A percentile compares a stretch with the other conserved stretches of the same genome.
These are phyloP conservation scores for Zygnema cylindricum DNA, from an alignment of 139 green algal species.

Conservation along the genomic window DNA sequence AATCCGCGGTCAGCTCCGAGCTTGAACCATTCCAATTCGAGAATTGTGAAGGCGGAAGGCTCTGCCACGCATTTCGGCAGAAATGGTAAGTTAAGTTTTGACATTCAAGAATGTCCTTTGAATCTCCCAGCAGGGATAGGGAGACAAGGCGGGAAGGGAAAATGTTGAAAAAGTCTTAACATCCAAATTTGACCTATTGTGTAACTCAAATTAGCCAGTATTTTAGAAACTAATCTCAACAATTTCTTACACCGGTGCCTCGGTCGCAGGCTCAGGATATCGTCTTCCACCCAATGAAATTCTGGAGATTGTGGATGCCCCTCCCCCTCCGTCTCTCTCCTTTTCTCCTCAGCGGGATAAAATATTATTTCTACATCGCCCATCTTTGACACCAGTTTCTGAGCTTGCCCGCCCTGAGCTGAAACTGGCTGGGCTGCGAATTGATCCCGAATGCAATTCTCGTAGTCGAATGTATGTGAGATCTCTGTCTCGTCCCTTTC, in stretches of 20 bases:
- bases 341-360: constrained; percentile 87
- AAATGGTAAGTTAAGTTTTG: not conserved
- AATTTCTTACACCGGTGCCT: not conserved
- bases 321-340: constrained; percentile 79
- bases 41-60: not conserved
- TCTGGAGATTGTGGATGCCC: constrained; percentile 85
- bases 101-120: not conserved
- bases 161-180: not conserved
- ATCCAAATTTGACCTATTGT: not conserved
- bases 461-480: constrained; percentile 76
- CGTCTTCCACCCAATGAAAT: constrained; percentile 83
- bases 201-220: not conserved
- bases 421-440: constrained; percentile 91
- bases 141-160: too few species aligned
- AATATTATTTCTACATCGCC: constrained; percentile 83
- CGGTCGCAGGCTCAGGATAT: constrained; percentile 67
- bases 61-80: too few species aligned
- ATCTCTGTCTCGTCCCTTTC: constrained; percentile 5
- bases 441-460: constrained; percentile 84
- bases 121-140: too few species aligned
- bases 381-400: constrained; percentile 81
- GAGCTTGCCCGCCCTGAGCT: constrained; percentile 91
- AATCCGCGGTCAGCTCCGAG: not conserved
- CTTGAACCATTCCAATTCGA: not conserved
- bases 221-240: too few species aligned